Conservation (phyloP, 768 basidiomycete genomes). For the Phanerodontia chrysosporium region DNA sequence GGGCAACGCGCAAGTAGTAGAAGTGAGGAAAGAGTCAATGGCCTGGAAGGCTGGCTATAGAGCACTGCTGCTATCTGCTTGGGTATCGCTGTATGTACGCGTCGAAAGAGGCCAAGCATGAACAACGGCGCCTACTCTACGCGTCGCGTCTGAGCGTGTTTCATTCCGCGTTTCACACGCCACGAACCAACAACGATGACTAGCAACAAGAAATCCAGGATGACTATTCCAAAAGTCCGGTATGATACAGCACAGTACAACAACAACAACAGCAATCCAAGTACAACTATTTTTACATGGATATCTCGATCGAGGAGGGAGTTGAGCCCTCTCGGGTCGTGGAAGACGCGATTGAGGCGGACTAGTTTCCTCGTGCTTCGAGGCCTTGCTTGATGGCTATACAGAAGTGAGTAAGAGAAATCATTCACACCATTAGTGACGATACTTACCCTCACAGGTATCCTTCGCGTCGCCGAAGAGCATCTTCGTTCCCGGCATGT, state of each 20-base stretch:
- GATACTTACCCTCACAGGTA: conserved; percentile 69
- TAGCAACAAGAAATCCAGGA: not conserved
- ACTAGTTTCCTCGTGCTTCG: conserved; percentile 11
- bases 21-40: too few species aligned
- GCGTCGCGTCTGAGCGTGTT: not conserved
- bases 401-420: not conserved
- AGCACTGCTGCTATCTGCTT: too few species aligned
- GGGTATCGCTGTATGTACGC: not conserved
- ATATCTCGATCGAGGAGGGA: not conserved
- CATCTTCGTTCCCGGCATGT: conserved; percentile 88
- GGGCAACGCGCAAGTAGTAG: too few species aligned
- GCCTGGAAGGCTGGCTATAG: too few species aligned
- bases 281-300: not conserved
- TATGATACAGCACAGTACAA: not conserved
- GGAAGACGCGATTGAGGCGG: not conserved
- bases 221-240: not conserved
- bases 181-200: not conserved
- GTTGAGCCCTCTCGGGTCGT: not conserved
- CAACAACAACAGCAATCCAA: not conserved
- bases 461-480: conserved; percentile 90
- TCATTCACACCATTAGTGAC: not conserved
- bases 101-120: not conserved
- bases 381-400: conserved; percentile 32
- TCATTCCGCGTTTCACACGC: not conserved
- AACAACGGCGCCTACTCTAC: not conserved